Evolutionary conservation across 1,284 basidiomycete genomes (phyloP).

Genomic region (Stygiomarasmius scandens): DNA sequence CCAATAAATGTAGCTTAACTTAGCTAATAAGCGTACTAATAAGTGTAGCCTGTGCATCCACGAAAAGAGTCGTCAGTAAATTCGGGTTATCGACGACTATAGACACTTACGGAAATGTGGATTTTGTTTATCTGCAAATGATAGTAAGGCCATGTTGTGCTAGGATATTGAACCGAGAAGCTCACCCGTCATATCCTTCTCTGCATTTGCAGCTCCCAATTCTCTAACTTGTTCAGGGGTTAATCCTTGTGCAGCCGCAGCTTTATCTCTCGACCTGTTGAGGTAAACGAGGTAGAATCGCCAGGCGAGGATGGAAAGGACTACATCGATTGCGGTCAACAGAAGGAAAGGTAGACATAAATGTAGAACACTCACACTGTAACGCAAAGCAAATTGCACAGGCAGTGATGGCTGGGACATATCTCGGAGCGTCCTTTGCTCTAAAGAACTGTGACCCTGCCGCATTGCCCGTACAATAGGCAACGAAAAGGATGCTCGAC

Average conservation of each 20-base stretch:
- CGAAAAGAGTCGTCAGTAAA: too few relatives aligned
- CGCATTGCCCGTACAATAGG: constrained; percentile 18
- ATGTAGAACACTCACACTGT: constrained; percentile 11
- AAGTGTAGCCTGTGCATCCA: neutral
- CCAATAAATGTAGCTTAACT: too few relatives aligned
- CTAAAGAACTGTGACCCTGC: constrained; percentile 19
- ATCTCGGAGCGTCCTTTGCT: constrained; percentile 17
- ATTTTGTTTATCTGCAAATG: constrained; percentile 18
- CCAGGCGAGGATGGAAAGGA: constrained; percentile 13
- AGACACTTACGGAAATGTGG: constrained; percentile 16
- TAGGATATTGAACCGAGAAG: too few relatives aligned
- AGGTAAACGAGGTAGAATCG: constrained; percentile 15
- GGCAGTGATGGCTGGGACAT: constrained; percentile 17
- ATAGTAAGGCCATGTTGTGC: too few relatives aligned
- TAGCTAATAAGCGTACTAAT: too few relatives aligned
- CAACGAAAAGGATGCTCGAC: constrained; percentile 19
- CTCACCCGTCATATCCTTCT: constrained; percentile 19
- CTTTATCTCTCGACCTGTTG: constrained; percentile 12
- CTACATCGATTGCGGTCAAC: neutral
- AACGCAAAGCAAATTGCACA: constrained; percentile 18
- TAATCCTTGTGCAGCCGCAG: constrained; percentile 12
- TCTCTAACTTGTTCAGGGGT: constrained; percentile 13
- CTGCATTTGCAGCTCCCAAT: constrained; percentile 16
- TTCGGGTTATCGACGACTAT: too few relatives aligned
- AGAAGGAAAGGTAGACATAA: neutral